A percentile compares a stretch with the other conserved stretches of the same genome.
phyloP scores from a whole-genome alignment of 78 protist genomes.

The Creolimax fragrantissima region DNA sequence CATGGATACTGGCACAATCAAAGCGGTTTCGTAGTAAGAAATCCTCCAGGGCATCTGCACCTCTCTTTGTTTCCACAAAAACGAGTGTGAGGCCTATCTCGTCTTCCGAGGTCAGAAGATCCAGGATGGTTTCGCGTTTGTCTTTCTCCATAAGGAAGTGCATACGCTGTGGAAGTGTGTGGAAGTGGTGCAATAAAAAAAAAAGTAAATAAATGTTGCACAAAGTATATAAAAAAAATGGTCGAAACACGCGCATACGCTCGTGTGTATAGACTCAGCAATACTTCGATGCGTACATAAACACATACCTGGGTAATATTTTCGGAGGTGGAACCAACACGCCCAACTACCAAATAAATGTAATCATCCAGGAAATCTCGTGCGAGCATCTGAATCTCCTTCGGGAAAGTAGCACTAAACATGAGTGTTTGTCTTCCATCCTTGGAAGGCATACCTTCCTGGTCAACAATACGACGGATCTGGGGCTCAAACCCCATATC shows the following conservation, averaged over 20 bases:
- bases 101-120: conserved; percentile 41
- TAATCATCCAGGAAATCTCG: conserved; percentile 79
- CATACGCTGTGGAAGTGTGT: conserved; percentile 50
- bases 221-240: neutral
- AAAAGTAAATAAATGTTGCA: neutral
- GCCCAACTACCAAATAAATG: conserved; percentile 89
- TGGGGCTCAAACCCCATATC: conserved; percentile 99
- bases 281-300: no score
- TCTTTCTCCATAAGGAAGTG: conserved; percentile 61
- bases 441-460: conserved; percentile 72
- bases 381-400: conserved; percentile 87
- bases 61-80: conserved; percentile 76
- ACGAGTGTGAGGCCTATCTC: conserved; percentile 49
- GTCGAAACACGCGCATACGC: no score
- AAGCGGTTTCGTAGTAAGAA: conserved; percentile 45
- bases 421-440: conserved; percentile 85
- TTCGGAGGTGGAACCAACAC: conserved; percentile 87
- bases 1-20: conserved; percentile 86
- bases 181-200: neutral
- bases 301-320: conserved; percentile 81
- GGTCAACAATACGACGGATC: conserved; percentile 84
- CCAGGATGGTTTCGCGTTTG: conserved; percentile 63
- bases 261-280: no score
- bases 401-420: conserved; percentile 98
- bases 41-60: conserved; percentile 70